Base-by-base conservation (phyloP, 495 filamentous ascomycete species). In the Arthonia radiata region DNA sequence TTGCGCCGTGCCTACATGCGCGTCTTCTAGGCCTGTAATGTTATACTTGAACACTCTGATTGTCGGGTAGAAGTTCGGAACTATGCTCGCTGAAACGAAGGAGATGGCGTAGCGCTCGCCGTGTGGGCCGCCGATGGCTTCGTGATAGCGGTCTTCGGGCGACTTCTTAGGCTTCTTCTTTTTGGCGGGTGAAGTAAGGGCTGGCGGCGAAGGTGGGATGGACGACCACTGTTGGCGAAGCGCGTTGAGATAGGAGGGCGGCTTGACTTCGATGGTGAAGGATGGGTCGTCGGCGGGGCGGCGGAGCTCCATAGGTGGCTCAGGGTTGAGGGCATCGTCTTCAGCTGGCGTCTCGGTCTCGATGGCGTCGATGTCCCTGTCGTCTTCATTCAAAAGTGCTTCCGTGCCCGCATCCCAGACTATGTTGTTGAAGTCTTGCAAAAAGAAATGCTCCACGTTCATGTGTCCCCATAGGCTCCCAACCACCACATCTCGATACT, bases 401-500 rank as follows among this genome's bases (percentile, higher is more conserved):
- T n/a, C n/a, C n/a, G n/a, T n/a, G n/a, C n/a, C n/a, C n/a, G n/a
- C n/a, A n/a, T n/a, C n/a, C n/a, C n/a, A n/a, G n/a, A n/a, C n/a
- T 24, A 94, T 56, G 9, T 90, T 60, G 7, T 73, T 51, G 32
- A 63, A 74, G 50, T 93, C 86, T 39, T 92, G 82, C 5, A 99
- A 49, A 39, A 94, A 62, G 49, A 94, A 99, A 43, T 99, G 86
- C 40, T 99, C 86, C 33, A 92, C 72, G 41, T 99, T 99, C 82
- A 99, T 94, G 43, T 99, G 86, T 2, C 83, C 86, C 37, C 75
- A 99, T 10, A 86, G 30, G 10, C 66, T 64, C 4, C 63, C 62
- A 18, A 80, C 60, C 7, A 99, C 53, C 7, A 99, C 69, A 46
- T 99, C 86, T 18, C 89, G 74, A 39, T 80, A 99, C 38, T 80